Base-by-base conservation (phyloP, 202 grass and related monocot genomes). In the Eragrostis tef region DNA sequence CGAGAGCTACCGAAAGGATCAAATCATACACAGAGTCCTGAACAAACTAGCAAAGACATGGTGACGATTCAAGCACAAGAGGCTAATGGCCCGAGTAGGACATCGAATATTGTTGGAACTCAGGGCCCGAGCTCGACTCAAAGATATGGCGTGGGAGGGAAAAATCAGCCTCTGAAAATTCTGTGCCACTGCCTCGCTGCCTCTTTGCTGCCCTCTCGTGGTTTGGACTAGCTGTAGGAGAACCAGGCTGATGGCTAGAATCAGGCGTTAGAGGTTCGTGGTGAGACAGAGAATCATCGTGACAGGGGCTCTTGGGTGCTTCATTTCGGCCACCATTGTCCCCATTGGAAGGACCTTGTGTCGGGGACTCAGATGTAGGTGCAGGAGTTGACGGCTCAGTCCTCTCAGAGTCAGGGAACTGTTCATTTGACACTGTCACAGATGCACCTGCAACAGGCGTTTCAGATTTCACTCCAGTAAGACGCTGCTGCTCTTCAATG, bases 401-500 rank as follows among this genome's bases (percentile, higher is more conserved):
- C 84, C 92, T 94, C 67, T 96, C 89, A 0, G 89, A 90, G 57
- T 96, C 93, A 0, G 83, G 82, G 83, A 84, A 86, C n/a, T 87
- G 89, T 19, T 89, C 81, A 5, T 66, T 81, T 9, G 82, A 81
- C 29, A 62, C 65, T 20, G 80, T 46, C 15, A 78, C 72, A 82
- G 43, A 71, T 64, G 65, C 54, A 42, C 88, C 79, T 24, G n/a
- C 59, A 41, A 42, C 75, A 27, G 84, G 79, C 61, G 78, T 84
- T 77, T 91, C 92, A 17, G 88, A 34, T 52, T 84, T 79, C 47
- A 78, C 84, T 9, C 78, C 93, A 39, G 87, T 74, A 12, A 87
- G 53, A 27, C 85, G 84, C 71, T 99, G 93, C 62, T 99, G 96
- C 85, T 99, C 93, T 88, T 99, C 96, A 16, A 99, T 93, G 57